Evolutionary conservation across 108 stramenopile genomes (phyloP).

Genomic region (Licmophora abbreviata): DNA sequence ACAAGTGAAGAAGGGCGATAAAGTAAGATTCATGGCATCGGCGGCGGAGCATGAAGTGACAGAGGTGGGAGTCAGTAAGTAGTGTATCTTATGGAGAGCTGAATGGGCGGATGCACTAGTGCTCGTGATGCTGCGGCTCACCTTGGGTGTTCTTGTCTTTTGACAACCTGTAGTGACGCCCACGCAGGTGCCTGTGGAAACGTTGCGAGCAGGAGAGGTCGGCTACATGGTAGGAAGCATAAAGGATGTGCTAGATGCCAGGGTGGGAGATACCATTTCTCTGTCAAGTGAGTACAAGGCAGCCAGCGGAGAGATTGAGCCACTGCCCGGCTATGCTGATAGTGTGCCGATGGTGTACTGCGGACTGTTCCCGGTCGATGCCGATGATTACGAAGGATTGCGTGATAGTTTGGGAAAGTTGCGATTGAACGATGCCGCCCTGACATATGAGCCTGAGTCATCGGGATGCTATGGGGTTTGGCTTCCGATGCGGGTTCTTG

Average conservation of each 20-base stretch:
- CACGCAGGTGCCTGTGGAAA: conserved; percentile 67
- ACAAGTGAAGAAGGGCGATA: conserved; percentile 70
- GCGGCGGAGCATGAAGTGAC: conserved; percentile 81
- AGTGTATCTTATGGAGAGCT: too few species aligned
- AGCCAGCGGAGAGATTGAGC: conserved; percentile 30
- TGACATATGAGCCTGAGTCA: conserved; percentile 81
- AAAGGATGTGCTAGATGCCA: conserved; percentile 89
- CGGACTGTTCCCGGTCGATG: conserved; percentile 93
- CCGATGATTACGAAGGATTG: conserved; percentile 87
- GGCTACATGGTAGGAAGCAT: conserved; percentile 93
- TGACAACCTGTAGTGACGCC: conserved; percentile 92
- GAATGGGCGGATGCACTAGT: too few species aligned
- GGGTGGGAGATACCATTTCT: conserved; percentile 94
- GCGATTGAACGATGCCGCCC: conserved; percentile 88
- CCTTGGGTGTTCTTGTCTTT: too few species aligned
- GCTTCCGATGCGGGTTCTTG: conserved; percentile 95
- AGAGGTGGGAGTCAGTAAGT: conserved; percentile 95
- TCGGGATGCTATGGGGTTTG: conserved; percentile 87
- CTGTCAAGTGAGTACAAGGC: conserved; percentile 66
- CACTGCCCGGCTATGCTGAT: conserved; percentile 76
- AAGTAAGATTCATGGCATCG: conserved; percentile 59
- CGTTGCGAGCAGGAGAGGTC: conserved; percentile 82
- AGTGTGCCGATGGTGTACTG: conserved; percentile 95
- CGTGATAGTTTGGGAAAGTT: conserved; percentile 88
- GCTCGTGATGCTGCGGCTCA: too few species aligned